Evolutionary conservation across 1,139 yeast species (phyloP).

Genomic region (Pichia sp.): DNA sequence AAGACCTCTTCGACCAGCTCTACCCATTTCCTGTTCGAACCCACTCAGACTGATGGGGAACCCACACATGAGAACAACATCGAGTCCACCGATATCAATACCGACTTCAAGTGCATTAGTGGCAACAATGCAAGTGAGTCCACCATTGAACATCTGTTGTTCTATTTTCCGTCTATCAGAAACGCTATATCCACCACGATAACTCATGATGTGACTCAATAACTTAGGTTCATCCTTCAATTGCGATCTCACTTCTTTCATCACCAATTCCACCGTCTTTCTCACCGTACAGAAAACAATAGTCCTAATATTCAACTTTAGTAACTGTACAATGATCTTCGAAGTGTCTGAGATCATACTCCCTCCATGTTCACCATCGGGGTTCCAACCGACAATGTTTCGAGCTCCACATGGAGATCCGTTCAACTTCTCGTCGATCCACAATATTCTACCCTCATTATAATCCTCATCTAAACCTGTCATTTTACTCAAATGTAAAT

Average conservation of each 20-base stretch:
- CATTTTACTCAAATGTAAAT: constrained; percentile 58
- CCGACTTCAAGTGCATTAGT: constrained; percentile 96
- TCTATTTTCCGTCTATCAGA: constrained; percentile 83
- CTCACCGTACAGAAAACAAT: constrained; percentile 89
- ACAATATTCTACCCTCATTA: constrained; percentile 42
- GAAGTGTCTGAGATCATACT: constrained; percentile 77
- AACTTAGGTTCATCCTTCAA: constrained; percentile 39
- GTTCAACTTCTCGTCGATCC: constrained; percentile 44
- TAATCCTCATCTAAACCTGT: constrained; percentile 50
- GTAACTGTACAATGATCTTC: constrained; percentile 55
- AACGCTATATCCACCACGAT: constrained; percentile 91
- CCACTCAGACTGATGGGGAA: constrained; percentile 84
- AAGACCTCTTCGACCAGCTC: constrained; percentile 81
- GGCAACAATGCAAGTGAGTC: constrained; percentile 78
- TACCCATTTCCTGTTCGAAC: constrained; percentile 90
- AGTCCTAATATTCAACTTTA: constrained; percentile 59
- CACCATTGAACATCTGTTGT: constrained; percentile 81
- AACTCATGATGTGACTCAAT: constrained; percentile 75
- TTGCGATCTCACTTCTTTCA: constrained; percentile 66
- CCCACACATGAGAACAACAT: constrained; percentile 87
- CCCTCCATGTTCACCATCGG: constrained; percentile 59
- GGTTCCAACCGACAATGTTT: constrained; percentile 75
- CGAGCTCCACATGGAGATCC: constrained; percentile 87
- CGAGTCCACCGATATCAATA: constrained; percentile 86
- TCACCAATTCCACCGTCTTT: constrained; percentile 74